Conservation (phyloP, 2,329 filamentous ascomycete genomes). For the Fusarium napiforme region DNA sequence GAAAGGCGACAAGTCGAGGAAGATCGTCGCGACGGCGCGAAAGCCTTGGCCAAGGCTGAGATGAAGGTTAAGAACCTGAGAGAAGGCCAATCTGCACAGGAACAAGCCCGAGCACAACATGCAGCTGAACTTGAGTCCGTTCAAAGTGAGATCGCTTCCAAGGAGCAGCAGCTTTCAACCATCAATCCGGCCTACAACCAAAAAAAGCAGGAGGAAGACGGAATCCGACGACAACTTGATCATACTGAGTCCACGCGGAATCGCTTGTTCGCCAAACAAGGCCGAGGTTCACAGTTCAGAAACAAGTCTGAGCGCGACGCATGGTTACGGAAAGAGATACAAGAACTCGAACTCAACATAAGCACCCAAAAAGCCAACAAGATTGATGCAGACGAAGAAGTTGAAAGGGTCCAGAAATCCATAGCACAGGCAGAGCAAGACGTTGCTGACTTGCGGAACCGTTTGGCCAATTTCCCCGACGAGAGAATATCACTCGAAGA, state of each 20-base stretch:
- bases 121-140: conserved; percentile 78
- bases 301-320: conserved; percentile 89
- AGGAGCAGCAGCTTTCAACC: conserved; percentile 78
- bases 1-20: conserved; percentile 90
- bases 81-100: conserved; percentile 83
- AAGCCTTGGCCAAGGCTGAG: conserved; percentile 84
- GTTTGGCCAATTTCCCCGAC: conserved; percentile 82
- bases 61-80: conserved; percentile 82
- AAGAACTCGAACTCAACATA: conserved; percentile 80
- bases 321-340: conserved; percentile 82
- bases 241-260: conserved; percentile 79
- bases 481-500: conserved; percentile 78
- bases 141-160: conserved; percentile 76
- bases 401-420: conserved; percentile 74
- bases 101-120: conserved; percentile 77
- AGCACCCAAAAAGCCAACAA: conserved; percentile 85
- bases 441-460: conserved; percentile 74
- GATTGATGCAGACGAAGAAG: conserved; percentile 86
- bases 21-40: conserved; percentile 84
- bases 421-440: conserved; percentile 80
- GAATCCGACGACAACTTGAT: conserved; percentile 77
- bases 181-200: conserved; percentile 82
- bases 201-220: conserved; percentile 77
- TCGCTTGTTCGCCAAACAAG: conserved; percentile 91
- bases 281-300: conserved; percentile 85